phyloP scores from a whole-genome alignment of 2,329 filamentous ascomycete species.

The Coniella vitis region DNA sequence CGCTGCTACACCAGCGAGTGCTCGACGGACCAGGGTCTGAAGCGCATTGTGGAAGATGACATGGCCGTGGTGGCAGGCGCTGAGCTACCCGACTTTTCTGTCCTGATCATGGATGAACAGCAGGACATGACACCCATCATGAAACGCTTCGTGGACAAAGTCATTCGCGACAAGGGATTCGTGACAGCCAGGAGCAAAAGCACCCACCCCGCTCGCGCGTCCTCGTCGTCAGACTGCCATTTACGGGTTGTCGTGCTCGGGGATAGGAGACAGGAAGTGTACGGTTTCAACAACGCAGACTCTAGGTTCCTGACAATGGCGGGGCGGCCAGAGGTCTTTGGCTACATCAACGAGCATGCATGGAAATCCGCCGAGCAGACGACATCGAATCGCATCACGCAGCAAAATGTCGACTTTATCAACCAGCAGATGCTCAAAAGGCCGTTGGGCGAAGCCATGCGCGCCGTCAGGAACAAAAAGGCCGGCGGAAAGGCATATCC shows the following conservation, averaged over 20 bases:
- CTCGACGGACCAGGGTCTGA: conserved; percentile 12
- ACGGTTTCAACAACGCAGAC: conserved; percentile 15
- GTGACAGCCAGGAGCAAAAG: neutral
- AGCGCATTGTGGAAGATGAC: conserved; percentile 12
- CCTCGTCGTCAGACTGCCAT: too few relatives aligned
- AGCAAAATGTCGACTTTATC: conserved; percentile 14
- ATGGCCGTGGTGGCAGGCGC: conserved; percentile 4
- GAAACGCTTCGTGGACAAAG: conserved; percentile 14
- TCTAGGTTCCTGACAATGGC: conserved; percentile 14
- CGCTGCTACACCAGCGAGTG: conserved; percentile 12
- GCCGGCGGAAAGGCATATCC: neutral
- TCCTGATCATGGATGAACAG: conserved; percentile 15
- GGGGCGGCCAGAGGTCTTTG: conserved; percentile 6
- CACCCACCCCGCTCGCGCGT: too few relatives aligned
- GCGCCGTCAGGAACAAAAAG: conserved; percentile 7
- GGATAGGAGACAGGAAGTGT: conserved; percentile 12
- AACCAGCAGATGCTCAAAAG: conserved; percentile 16
- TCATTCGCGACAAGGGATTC: conserved; percentile 10
- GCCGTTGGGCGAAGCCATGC: conserved; percentile 9
- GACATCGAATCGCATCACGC: conserved; percentile 10
- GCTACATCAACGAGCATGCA: conserved; percentile 9
- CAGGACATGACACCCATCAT: conserved; percentile 14
- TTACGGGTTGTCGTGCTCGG: conserved; percentile 11
- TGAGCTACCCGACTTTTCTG: conserved; percentile 8
- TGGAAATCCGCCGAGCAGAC: conserved; percentile 10